Evolutionary conservation across 306 rosid genomes (phyloP), one percentile per base, ranked within the genome.

Genomic region (Datisca glomerata): DNA sequence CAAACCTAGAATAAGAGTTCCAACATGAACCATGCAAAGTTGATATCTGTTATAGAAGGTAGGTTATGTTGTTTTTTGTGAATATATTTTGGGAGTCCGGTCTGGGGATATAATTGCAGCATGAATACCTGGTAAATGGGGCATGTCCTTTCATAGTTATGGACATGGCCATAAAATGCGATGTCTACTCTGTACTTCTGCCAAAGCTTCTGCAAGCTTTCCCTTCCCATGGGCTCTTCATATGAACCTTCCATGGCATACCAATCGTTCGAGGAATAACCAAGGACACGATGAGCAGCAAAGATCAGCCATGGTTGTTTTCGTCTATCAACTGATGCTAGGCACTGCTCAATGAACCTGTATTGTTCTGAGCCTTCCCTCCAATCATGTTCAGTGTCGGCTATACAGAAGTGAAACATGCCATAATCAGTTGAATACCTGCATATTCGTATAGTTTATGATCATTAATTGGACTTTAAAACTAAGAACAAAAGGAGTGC

Each of bases 301-400:
- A 89, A 89, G 63, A 89, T 84, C 75, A 89, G 54, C 95, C 98
- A 83, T 1, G 97, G 95, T 45, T 89, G 98, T 43, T 75, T 84
- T 45, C 66, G 73, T 65, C 98, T 73, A 47, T 89, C 95, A 1
- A 45, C 97, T 2, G 97, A 71, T 49, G 95, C 91, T 60, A 84
- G 72, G 69, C 95, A 89, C 25, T 77, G 71, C 72, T 89, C 93
- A 33, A 89, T 83, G 77, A 89, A 89, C 58, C 38, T 72, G 77
- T 72, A 80, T 53, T 89, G 93, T 45, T 87, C 97, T 1, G 91
- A 38, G 24, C 91, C 98, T 61, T 89, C 84, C 43, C 93, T 79
- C 95, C 91, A 89, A 53, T 89, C 98, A 33, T 89, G 95, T 35
- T 89, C 98, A 27, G 69, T 60, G 49, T 84, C 93, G 12, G 73